phyloP scores from a whole-genome alignment of 176 grass and related monocot genomes.

The Paspalum notatum region DNA sequence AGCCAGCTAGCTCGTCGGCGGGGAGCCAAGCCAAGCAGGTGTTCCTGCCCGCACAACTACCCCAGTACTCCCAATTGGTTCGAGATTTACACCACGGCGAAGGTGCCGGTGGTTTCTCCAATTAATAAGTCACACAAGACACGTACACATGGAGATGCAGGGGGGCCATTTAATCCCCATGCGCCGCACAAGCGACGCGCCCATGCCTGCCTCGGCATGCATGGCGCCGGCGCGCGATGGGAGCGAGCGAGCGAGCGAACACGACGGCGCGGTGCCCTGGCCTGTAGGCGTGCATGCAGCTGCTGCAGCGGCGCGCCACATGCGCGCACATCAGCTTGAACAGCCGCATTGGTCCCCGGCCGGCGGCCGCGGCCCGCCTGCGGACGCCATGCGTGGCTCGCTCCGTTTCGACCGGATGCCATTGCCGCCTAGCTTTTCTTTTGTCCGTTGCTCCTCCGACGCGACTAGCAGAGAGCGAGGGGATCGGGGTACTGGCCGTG shows the following conservation, averaged over 20 bases:
- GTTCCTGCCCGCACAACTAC: background rate
- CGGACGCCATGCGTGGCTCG: background rate
- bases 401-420: background rate
- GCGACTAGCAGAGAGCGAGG: background rate
- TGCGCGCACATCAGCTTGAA: conserved; percentile 18
- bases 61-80: background rate
- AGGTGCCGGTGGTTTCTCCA: background rate
- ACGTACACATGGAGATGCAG: background rate
- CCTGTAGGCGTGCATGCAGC: conserved; percentile 32
- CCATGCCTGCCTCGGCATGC: conserved; percentile 10
- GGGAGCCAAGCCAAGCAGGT: background rate
- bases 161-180: background rate
- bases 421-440: background rate
- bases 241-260: background rate
- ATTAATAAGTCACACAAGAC: background rate
- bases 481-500: background rate
- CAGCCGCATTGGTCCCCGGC: conserved; percentile 30
- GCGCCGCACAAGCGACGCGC: background rate
- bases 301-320: conserved; percentile 17
- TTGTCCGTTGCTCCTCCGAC: conserved; percentile 14
- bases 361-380: background rate
- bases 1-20: background rate
- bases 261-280: background rate
- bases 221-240: background rate
- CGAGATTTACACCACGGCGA: background rate